Conservation (phyloP, 805 yeast genomes). For the Cyberlindnera mrakii region DNA sequence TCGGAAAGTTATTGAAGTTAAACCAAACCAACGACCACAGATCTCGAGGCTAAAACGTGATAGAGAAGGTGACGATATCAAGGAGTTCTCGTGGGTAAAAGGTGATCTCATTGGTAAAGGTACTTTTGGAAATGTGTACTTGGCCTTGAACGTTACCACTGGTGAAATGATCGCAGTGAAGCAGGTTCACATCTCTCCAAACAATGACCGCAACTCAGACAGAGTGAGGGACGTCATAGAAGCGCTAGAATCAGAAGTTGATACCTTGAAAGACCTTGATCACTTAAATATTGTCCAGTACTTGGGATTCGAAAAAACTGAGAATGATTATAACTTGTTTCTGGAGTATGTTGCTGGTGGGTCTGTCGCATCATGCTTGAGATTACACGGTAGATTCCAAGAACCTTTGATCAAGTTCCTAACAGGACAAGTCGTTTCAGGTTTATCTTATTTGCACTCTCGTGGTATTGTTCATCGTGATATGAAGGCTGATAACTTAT, state of each 20-base stretch:
- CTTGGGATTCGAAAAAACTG: constrained; percentile 79
- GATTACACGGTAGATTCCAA: constrained; percentile 80
- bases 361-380: constrained; percentile 79
- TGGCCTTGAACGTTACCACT: constrained; percentile 90
- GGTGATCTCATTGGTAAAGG: constrained; percentile 97
- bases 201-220: constrained; percentile 27
- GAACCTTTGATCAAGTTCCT: constrained; percentile 68
- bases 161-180: constrained; percentile 99
- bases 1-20: constrained; percentile 83
- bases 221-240: constrained; percentile 60
- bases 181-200: constrained; percentile 63
- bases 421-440: constrained; percentile 74
- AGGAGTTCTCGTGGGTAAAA: constrained; percentile 94
- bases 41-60: constrained; percentile 55
- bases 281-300: constrained; percentile 95
- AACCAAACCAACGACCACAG: constrained; percentile 56
- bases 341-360: constrained; percentile 98
- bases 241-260: constrained; percentile 85
- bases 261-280: constrained; percentile 88
- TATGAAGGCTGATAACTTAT: constrained; percentile 86
- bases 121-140: constrained; percentile 88
- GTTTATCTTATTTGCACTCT: constrained; percentile 81
- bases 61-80: constrained; percentile 54
- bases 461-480: constrained; percentile 90
- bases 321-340: constrained; percentile 75